Percentiles rank a stretch among this genome's conserved stretches.
phyloP scores from a whole-genome alignment of 805 yeast genomes.

The Ogataea minuta region DNA sequence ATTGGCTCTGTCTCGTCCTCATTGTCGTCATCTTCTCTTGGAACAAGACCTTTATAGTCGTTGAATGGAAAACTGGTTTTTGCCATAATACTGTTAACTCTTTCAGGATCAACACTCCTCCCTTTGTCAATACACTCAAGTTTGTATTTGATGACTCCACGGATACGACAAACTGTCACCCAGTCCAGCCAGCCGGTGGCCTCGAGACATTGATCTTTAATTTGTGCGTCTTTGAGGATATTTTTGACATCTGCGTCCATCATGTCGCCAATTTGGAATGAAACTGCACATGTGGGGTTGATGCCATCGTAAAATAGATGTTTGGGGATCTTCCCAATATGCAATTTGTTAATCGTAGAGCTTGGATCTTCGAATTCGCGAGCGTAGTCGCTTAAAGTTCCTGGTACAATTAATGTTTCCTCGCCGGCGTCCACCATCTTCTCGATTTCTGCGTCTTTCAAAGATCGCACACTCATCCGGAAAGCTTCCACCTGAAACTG shows the following conservation, averaged over 20 bases:
- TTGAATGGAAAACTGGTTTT: constrained; percentile 31
- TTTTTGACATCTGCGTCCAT: constrained; percentile 57
- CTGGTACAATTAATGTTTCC: constrained; percentile 27
- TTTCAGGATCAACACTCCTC: constrained; percentile 41
- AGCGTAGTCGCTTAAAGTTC: constrained; percentile 19
- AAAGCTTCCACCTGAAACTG: constrained; percentile 84
- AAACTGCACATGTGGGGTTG: constrained; percentile 62
- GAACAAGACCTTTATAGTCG: constrained; percentile 28
- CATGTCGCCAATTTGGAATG: constrained; percentile 79
- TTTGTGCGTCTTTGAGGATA: constrained; percentile 39
- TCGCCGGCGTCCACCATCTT: constrained; percentile 25
- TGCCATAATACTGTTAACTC: constrained; percentile 43
- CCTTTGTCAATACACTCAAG: constrained; percentile 58
- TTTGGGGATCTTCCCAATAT: constrained; percentile 36
- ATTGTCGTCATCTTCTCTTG: constrained; percentile 32
- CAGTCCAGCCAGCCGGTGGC: constrained; percentile 80
- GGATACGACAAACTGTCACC: constrained; percentile 57
- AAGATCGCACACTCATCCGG: constrained; percentile 39
- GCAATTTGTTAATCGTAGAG: constrained; percentile 22
- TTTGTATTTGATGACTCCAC: constrained; percentile 72
- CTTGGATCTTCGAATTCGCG: constrained; percentile 23
- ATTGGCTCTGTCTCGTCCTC: constrained; percentile 31
- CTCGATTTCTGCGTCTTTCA: constrained; percentile 25
- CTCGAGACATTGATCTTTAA: constrained; percentile 47
- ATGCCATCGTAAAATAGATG: constrained; percentile 70